Evolutionary conservation across 108 stramenopile species (phyloP).

Genomic region (Stephanodiscus minutulus): DNA sequence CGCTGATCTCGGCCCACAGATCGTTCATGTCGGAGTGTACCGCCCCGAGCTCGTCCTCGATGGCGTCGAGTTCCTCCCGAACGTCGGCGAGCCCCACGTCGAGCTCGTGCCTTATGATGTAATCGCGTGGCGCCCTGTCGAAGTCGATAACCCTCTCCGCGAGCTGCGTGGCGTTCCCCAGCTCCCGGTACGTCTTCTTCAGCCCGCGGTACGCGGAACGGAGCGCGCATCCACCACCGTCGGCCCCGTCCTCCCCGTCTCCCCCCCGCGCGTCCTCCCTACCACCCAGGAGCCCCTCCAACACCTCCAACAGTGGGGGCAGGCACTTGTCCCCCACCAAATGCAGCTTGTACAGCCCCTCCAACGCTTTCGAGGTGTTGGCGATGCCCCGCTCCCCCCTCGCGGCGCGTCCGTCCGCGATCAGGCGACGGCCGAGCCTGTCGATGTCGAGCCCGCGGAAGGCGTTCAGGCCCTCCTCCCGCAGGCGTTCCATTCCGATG

Average conservation of each 20-base stretch:
- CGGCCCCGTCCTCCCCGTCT: constrained; percentile 6
- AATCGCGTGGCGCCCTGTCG: constrained; percentile 85
- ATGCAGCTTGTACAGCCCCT: constrained; percentile 74
- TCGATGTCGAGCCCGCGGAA: constrained; percentile 60
- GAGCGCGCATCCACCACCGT: constrained; percentile 23
- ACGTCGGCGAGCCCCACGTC: constrained; percentile 73
- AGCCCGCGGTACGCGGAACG: constrained; percentile 23
- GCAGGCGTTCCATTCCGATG: constrained; percentile 65
- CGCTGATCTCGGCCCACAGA: constrained; percentile 56
- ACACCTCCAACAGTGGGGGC: constrained; percentile 57
- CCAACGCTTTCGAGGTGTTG: constrained; percentile 67
- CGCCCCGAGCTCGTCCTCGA: constrained; percentile 68
- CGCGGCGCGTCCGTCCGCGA: constrained; percentile 28
- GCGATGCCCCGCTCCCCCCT: constrained; percentile 26
- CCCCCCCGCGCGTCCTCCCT: background rate
- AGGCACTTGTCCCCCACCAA: constrained; percentile 65
- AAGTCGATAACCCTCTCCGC: constrained; percentile 81
- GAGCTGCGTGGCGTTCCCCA: constrained; percentile 48
- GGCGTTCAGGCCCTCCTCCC: constrained; percentile 65
- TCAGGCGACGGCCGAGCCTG: constrained; percentile 46
- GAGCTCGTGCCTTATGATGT: constrained; percentile 70
- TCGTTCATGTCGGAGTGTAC: constrained; percentile 72
- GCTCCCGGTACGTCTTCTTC: constrained; percentile 33
- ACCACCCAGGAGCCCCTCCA: constrained; percentile 34
- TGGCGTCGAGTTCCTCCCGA: constrained; percentile 62